phyloP scores from a whole-genome alignment of 805 yeast genomes.

The Maudiozyma serrabonitensis region DNA sequence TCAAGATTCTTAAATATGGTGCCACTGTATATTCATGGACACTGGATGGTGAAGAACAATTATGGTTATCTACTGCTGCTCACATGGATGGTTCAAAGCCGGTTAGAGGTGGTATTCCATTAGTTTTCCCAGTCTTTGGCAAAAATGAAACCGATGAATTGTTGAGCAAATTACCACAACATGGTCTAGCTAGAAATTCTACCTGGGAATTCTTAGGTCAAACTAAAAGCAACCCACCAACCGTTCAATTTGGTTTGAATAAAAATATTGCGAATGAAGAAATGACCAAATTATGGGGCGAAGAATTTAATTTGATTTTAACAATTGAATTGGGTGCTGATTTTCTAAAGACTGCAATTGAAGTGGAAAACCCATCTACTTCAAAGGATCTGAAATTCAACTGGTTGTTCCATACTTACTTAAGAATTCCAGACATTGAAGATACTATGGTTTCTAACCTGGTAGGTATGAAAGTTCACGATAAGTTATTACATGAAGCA shows the following conservation, averaged over 20 bases:
- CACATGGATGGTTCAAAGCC: constrained; percentile 86
- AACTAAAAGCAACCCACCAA: constrained; percentile 55
- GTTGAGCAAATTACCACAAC: constrained; percentile 74
- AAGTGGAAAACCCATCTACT: constrained; percentile 60
- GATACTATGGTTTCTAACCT: constrained; percentile 71
- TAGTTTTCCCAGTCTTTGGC: constrained; percentile 92
- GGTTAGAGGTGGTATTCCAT: constrained; percentile 94
- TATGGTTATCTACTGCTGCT: constrained; percentile 75
- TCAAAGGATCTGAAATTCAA: constrained; percentile 64
- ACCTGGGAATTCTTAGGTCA: constrained; percentile 93
- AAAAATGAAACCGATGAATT: constrained; percentile 49
- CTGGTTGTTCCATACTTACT: constrained; percentile 91
- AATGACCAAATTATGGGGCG: constrained; percentile 47
- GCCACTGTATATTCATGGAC: constrained; percentile 86
- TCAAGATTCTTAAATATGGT: constrained; percentile 72
- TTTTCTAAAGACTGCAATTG: constrained; percentile 57
- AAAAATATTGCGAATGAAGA: constrained; percentile 72
- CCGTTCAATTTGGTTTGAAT: constrained; percentile 83
- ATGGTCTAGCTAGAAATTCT: constrained; percentile 89
- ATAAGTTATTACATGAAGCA: constrained; percentile 57
- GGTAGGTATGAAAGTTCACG: constrained; percentile 60
- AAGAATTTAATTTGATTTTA: constrained; percentile 68
- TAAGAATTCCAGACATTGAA: constrained; percentile 64
- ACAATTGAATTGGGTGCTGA: constrained; percentile 54
- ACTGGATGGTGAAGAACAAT: constrained; percentile 59